Base-by-base conservation (phyloP, 1,139 yeast species). In the Sugiyamaella pinicola region DNA sequence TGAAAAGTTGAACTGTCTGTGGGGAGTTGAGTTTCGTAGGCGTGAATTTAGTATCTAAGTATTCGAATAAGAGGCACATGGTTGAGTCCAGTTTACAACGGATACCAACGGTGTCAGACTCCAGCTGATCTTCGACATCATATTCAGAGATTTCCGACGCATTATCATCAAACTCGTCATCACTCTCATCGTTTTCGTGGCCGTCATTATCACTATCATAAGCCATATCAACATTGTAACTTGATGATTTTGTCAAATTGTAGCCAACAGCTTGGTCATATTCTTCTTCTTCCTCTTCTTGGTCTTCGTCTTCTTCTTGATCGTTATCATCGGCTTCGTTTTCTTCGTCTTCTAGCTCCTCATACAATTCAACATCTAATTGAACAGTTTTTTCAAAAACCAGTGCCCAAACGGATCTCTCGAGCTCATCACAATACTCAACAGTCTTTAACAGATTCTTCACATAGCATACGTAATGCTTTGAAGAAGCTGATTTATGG, bases 351-450 rank as follows among this genome's bases (percentile, higher is more conserved):
- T 88, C 96, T 57, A 87, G 71, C 63, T 87, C 95, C 64, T 88
- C 90, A 65, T 89, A 96, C 56, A 91, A 75, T 69, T 90, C 98
- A n/a, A 91, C 96, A 70, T 93, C 99, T 43, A 93, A 75, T 61
- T 89, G 87, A 56, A 93, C 89, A 52, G 88, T 79, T 59, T 83
- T 81, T 68, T 91, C 96, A 42, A 89, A 74, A 19, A 91, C 76
- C 54, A 88, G 71, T 26, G 85, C 85, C 97, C 97, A 91, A 6
- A 87, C 77, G 52, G 82, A 81, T 60, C 80, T 79, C 46, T 64
- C 64, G 58, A 89, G 73, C 61, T 89, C 96, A 4, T 83, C 82
- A 60, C 93, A 87, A 67, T 91, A 91, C 9, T 76, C 74, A 26
- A 83, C 73, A 37, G 87, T 69, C 33, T 68, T 66, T 51, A 91